These are phyloP conservation scores for Knoxia roxburghii DNA, from an alignment of 257 asterid species.

Conservation along the genomic window DNA sequence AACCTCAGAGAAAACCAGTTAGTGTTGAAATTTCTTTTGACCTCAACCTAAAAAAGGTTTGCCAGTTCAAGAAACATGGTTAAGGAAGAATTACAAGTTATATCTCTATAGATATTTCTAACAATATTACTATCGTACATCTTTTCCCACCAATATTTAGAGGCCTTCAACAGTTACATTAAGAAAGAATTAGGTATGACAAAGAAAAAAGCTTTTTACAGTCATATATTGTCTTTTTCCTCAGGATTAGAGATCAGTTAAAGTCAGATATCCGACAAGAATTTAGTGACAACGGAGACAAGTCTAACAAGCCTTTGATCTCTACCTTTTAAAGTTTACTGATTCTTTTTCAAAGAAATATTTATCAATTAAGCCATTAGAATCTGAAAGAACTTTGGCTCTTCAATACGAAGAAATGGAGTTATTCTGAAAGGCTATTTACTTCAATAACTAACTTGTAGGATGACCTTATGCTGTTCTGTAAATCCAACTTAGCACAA, in stretches of 20 bases:
- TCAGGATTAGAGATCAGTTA: background rate
- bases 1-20: background rate
- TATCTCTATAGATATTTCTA: background rate
- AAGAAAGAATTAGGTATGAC: background rate
- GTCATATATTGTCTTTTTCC: background rate
- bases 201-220: background rate
- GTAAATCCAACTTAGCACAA: slow-evolving; percentile 2
- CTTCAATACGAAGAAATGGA: background rate
- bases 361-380: background rate
- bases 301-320: background rate
- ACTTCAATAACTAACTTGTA: background rate
- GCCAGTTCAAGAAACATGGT: background rate
- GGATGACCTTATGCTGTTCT: background rate
- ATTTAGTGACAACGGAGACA: background rate
- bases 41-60: background rate
- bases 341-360: background rate
- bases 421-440: background rate
- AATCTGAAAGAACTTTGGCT: background rate
- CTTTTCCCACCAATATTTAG: background rate
- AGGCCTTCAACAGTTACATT: background rate
- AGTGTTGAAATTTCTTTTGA: background rate
- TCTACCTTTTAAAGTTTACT: background rate
- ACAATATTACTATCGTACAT: background rate
- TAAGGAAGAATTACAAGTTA: background rate
- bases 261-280: background rate